Percentiles rank a stretch among this genome's conserved stretches.
phyloP scores from a whole-genome alignment of 2,329 filamentous ascomycete genomes.

The Huntiella omanensis region DNA sequence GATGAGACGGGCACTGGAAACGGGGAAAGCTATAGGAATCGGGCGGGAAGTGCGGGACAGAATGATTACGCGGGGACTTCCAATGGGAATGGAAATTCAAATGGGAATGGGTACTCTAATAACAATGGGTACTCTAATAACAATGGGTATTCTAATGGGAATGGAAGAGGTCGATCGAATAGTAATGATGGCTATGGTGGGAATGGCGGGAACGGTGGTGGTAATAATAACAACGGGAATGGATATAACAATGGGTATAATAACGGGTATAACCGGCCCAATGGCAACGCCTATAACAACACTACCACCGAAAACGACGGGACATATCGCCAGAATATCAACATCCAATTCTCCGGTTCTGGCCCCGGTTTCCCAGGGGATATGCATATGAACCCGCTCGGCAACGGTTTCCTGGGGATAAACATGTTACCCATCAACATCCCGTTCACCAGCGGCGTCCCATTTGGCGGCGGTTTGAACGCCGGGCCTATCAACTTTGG shows the following conservation, averaged over 20 bases:
- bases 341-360: constrained; percentile 4
- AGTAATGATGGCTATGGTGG: not conserved
- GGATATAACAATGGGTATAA: not conserved
- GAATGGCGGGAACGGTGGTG: not conserved
- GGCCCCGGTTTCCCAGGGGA: not conserved
- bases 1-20: not conserved
- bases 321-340: constrained; percentile 3
- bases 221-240: not conserved
- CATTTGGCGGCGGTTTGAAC: not conserved
- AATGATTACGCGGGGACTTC: not conserved
- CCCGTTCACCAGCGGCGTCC: constrained; percentile 3
- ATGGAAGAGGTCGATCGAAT: not conserved
- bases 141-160: not conserved
- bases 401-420: not conserved
- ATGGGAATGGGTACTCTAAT: not conserved
- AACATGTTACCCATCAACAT: constrained; percentile 5
- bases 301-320: not conserved
- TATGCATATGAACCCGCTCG: constrained; percentile 3
- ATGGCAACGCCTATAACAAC: not conserved
- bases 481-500: constrained; percentile 5
- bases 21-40: not conserved
- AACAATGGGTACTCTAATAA: not conserved
- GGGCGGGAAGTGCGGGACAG: no score
- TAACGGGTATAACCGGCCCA: not conserved
- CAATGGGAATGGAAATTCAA: not conserved